phyloP scores from a whole-genome alignment of 495 filamentous ascomycete genomes.

The Podospora conica region DNA sequence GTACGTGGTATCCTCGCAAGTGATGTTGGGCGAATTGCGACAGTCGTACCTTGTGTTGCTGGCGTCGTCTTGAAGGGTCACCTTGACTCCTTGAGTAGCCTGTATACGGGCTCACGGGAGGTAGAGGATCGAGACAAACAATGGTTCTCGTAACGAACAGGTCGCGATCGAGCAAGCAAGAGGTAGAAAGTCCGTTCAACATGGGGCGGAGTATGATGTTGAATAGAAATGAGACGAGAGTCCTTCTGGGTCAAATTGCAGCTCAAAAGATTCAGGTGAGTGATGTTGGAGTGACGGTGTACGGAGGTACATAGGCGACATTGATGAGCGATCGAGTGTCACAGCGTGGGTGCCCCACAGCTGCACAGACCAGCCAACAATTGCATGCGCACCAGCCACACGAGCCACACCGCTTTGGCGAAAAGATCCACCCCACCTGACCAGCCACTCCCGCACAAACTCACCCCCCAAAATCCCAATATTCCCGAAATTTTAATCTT shows the following conservation, averaged over 20 bases:
- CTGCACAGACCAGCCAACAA: conserved; percentile 2
- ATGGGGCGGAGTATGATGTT: background rate
- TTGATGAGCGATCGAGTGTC: too few species aligned
- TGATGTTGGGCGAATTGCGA: background rate
- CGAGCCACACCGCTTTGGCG: background rate
- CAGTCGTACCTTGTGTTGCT: background rate
- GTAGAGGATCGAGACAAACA: background rate
- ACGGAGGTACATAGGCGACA: too few species aligned
- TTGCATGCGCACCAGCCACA: background rate
- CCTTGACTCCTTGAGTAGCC: too few species aligned
- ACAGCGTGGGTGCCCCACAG: too few species aligned
- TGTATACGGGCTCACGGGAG: too few species aligned
- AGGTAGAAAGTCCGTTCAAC: background rate
- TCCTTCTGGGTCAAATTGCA: background rate
- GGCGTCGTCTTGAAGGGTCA: background rate
- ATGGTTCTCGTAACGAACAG: background rate
- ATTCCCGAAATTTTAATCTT: conserved; percentile 10
- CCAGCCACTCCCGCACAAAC: conserved; percentile 22
- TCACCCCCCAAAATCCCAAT: conserved; percentile 12
- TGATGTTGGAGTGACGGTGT: background rate
- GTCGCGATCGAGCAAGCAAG: background rate
- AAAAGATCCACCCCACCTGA: background rate
- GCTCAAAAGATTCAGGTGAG: background rate
- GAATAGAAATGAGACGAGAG: background rate
- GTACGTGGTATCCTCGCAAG: background rate